A percentile compares a stretch with the other conserved stretches of the same genome.
Conservation (phyloP, 371 early-diverging fungal genomes). For the Mortierella polycephala region DNA sequence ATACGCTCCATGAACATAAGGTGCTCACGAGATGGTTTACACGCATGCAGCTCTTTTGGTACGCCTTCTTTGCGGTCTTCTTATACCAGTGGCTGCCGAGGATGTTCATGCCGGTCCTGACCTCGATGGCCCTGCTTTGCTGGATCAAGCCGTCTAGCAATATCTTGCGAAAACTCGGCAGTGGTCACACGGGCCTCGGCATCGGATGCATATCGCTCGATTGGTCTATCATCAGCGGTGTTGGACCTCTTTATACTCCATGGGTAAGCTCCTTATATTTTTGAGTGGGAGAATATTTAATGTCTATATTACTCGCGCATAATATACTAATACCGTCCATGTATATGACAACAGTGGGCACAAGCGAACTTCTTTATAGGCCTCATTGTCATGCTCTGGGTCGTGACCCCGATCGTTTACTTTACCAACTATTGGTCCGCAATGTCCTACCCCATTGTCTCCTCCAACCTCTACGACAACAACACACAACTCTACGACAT, state of each 20-base stretch:
- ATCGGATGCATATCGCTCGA: conserved; percentile 56
- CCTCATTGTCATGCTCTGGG: conserved; percentile 72
- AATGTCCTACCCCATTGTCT: conserved; percentile 69
- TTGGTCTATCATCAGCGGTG: conserved; percentile 59
- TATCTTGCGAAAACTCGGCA: conserved; percentile 64
- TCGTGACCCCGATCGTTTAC: conserved; percentile 75
- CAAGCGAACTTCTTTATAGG: conserved; percentile 74
- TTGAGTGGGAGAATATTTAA: neutral
- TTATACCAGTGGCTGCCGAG: conserved; percentile 72
- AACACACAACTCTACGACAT: conserved; percentile 64
- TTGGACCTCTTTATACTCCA: conserved; percentile 56
- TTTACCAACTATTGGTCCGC: conserved; percentile 72
- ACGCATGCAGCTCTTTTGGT: conserved; percentile 55
- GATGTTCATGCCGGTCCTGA: conserved; percentile 67
- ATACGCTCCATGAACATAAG: conserved; percentile 71
- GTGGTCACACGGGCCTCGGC: conserved; percentile 61
- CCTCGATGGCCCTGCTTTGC: conserved; percentile 65
- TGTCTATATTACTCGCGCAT: neutral
- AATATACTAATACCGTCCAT: no score
- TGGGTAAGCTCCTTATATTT: conserved; percentile 39
- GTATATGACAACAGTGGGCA: conserved; percentile 62
- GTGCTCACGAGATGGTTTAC: conserved; percentile 39
- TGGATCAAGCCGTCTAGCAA: conserved; percentile 63
- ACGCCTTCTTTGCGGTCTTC: conserved; percentile 61
- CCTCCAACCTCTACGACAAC: conserved; percentile 65